Evolutionary conservation across 1,139 yeast genomes (phyloP).

Genomic region (Sugiyamaella grinbergsii): DNA sequence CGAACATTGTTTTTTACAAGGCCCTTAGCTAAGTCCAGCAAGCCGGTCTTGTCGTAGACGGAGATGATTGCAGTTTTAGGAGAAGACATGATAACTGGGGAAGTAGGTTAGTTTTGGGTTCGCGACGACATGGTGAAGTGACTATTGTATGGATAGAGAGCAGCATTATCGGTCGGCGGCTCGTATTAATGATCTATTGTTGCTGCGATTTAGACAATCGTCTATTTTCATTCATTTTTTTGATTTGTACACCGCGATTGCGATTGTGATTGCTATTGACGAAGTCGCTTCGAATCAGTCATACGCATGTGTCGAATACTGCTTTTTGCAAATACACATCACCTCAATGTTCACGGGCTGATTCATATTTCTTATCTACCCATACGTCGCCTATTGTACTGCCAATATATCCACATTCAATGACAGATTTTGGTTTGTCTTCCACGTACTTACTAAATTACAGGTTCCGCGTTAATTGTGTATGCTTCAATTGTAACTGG

Average conservation of each 20-base stretch:
- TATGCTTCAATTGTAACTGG: slow-evolving; percentile 9
- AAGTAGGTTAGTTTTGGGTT: too few relatives aligned
- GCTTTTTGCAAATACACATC: not conserved
- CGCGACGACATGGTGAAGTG: too few relatives aligned
- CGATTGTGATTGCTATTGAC: too few relatives aligned
- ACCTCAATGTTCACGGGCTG: not conserved
- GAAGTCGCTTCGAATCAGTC: slow-evolving; percentile 4
- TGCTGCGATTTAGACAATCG: too few relatives aligned
- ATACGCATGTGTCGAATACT: not conserved
- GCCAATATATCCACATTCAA: not conserved
- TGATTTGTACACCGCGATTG: too few relatives aligned
- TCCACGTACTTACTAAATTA: slow-evolving; percentile 6
- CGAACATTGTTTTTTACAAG: slow-evolving; percentile 84
- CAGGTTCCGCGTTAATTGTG: not conserved
- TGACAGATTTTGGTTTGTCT: not conserved
- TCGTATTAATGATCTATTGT: too few relatives aligned
- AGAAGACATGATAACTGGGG: slow-evolving; percentile 32
- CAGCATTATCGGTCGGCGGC: too few relatives aligned
- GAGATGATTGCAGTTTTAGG: slow-evolving; percentile 90
- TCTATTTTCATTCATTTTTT: too few relatives aligned
- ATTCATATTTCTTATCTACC: not conserved
- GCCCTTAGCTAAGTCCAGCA: slow-evolving; percentile 94
- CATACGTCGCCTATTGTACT: not conserved
- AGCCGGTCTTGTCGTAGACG: slow-evolving; percentile 96
- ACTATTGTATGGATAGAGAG: not conserved